Evolutionary conservation across 2,329 filamentous ascomycete genomes (phyloP), one percentile per base, ranked within the genome.

Genomic region (Pseudogymnoascus sp.): DNA sequence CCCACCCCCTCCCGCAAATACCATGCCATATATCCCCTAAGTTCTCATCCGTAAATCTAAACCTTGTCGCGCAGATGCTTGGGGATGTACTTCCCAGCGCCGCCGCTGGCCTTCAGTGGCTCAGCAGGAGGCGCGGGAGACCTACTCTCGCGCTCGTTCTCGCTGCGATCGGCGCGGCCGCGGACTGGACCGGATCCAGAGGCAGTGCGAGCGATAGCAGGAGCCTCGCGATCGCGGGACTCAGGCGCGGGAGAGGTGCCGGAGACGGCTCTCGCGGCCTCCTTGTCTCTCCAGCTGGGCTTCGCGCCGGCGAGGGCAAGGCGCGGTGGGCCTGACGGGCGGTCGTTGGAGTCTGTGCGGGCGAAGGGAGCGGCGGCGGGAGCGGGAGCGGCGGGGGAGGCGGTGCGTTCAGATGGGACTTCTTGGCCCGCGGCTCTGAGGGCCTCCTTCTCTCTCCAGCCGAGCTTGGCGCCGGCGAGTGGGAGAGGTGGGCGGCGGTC

Each of bases 381-480:
- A 63, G 60, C 26, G 60, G 67, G 65, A 59, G 68, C 66, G 62
- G 65, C 66, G 59, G 68, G 66, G 14, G 69, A 64, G 60, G 73
- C 70, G 62, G 75, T 72, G 28, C 74, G 72, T 66, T 77, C 75
- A 59, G 22, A 16, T 60, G 70, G 68, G 16, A 74, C 70, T 43
- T 69, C 70, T 60, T 71, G 71, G 33, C 70, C 73, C 46, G 72
- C 71, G 8, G 72, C 72, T 69, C 75, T 78, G 46, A 78, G 75
- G 60, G 84, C 85, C 75, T 91, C 84, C 70, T 88, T 87, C 33
- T 91, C 89, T 74, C 89, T 86, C 89, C 89, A 92, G 70, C 82
- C 84, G 62, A 85, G 80, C 78, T 86, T 88, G 73, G 74, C 79
- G 68, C 84, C 84, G 65, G 83, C 77, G 62, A 91, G 82, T 61